Evolutionary conservation across 495 filamentous ascomycete species (phyloP).

Genomic region (Talaromyces wortmannii): DNA sequence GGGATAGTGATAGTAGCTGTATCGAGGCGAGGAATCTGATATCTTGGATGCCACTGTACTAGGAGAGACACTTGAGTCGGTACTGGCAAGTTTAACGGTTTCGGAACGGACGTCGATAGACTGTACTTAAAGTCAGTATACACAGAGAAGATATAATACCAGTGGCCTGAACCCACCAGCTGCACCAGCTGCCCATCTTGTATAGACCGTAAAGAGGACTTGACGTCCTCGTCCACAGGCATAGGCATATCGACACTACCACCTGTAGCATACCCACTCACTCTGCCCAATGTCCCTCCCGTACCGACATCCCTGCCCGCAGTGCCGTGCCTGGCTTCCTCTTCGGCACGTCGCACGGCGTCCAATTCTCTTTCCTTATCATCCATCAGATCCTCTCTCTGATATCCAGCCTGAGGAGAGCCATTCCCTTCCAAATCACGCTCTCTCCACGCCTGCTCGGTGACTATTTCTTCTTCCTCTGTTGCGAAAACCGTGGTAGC

Average conservation of each 20-base stretch:
- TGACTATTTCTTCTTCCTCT: slow-evolving; percentile 61
- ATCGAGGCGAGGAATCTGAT: slow-evolving; percentile 75
- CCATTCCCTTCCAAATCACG: slow-evolving; percentile 58
- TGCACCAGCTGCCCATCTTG: slow-evolving; percentile 63
- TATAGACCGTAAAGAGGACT: slow-evolving; percentile 56
- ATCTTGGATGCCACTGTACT: slow-evolving; percentile 55
- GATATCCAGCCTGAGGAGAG: slow-evolving; percentile 8
- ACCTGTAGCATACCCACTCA: slow-evolving; percentile 49
- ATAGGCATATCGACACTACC: slow-evolving; percentile 48
- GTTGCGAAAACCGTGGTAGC: slow-evolving; percentile 72
- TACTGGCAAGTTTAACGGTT: slow-evolving; percentile 64
- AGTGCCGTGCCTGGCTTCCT: slow-evolving; percentile 68
- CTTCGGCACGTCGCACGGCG: slow-evolving; percentile 73
- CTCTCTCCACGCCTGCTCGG: slow-evolving; percentile 63
- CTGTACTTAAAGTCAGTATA: slow-evolving; percentile 17
- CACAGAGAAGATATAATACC: background rate
- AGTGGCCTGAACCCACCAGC: slow-evolving; percentile 50
- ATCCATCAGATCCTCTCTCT: slow-evolving; percentile 64
- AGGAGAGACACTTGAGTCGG: slow-evolving; percentile 40
- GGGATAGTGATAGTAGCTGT: slow-evolving; percentile 79
- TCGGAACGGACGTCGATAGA: slow-evolving; percentile 64
- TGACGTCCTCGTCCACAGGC: slow-evolving; percentile 60
- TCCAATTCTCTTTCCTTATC: slow-evolving; percentile 79
- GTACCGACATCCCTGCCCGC: slow-evolving; percentile 45
- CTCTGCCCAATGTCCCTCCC: slow-evolving; percentile 57